Conservation (phyloP, 176 grass and related monocot genomes). For the Oropetium thomaeum region DNA sequence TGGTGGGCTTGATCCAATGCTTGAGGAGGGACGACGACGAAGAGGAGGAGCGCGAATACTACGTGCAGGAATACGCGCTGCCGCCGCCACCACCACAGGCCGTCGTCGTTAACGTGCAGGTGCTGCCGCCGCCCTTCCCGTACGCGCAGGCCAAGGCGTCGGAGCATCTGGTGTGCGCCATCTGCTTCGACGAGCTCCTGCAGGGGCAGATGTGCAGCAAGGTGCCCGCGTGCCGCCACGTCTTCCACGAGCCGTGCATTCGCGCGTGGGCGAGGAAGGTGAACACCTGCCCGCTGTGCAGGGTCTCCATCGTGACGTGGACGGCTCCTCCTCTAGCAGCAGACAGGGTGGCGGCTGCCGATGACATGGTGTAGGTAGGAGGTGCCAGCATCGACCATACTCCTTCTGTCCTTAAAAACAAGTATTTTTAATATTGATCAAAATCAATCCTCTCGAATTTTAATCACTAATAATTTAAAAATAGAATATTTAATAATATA, state of each 20-base stretch:
- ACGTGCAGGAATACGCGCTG: no score
- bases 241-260: constrained; percentile 44
- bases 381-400: no score
- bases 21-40: no score
- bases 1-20: no score
- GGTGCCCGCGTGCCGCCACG: constrained; percentile 44
- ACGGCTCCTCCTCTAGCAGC: not conserved
- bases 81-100: no score
- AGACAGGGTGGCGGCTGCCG: not conserved
- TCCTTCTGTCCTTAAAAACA: no score
- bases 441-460: no score
- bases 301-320: not conserved
- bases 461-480: no score
- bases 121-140: not conserved
- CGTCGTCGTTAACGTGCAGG: no score
- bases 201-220: constrained; percentile 34
- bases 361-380: constrained; percentile 20
- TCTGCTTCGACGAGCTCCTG: constrained; percentile 35
- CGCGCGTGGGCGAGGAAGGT: constrained; percentile 29
- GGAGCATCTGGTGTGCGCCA: constrained; percentile 27
- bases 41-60: no score
- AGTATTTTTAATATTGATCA: no score
- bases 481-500: no score
- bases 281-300: constrained; percentile 43
- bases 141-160: not conserved